A percentile compares a stretch with the other conserved stretches of the same genome.
Evolutionary conservation across 1,284 basidiomycete genomes (phyloP).

Genomic region (Moniliophthora roreri): DNA sequence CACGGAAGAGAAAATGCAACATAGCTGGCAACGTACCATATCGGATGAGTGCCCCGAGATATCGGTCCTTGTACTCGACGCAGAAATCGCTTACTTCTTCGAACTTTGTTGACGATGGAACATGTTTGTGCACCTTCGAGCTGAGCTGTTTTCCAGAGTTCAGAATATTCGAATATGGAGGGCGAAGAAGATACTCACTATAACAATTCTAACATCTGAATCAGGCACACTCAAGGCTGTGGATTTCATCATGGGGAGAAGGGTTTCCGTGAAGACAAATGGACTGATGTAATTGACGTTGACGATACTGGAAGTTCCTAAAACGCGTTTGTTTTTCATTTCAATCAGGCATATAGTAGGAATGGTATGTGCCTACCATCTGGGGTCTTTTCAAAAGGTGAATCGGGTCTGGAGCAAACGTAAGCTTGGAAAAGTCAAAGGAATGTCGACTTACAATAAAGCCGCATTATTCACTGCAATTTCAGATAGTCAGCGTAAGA

Average conservation of each 20-base stretch:
- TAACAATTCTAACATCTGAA: conserved; percentile 51
- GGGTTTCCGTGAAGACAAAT: conserved; percentile 43
- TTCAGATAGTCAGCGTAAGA: background rate
- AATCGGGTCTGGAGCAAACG: conserved; percentile 13
- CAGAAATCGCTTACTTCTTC: conserved; percentile 18
- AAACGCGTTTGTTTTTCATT: background rate
- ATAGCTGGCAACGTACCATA: conserved; percentile 17
- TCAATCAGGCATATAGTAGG: background rate
- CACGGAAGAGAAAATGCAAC: background rate
- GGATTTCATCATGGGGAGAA: conserved; percentile 46
- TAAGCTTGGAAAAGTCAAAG: too few species aligned
- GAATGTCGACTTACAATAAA: conserved; percentile 27
- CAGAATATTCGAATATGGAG: background rate
- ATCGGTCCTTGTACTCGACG: conserved; percentile 7
- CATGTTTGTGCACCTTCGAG: conserved; percentile 14
- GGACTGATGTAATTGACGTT: conserved; percentile 46
- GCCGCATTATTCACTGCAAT: conserved; percentile 47
- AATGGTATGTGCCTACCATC: conserved; percentile 28
- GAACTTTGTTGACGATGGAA: conserved; percentile 12
- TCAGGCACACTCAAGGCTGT: conserved; percentile 39
- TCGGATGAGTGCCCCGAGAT: conserved; percentile 10
- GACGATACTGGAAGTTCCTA: conserved; percentile 37
- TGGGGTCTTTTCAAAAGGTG: conserved; percentile 24
- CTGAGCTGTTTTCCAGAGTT: conserved; percentile 1
- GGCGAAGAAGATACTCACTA: conserved; percentile 30